Evolutionary conservation across 352 stramenopile species (phyloP), one percentile per base, ranked within the genome.

Genomic region (Thalassiosira hispida): DNA sequence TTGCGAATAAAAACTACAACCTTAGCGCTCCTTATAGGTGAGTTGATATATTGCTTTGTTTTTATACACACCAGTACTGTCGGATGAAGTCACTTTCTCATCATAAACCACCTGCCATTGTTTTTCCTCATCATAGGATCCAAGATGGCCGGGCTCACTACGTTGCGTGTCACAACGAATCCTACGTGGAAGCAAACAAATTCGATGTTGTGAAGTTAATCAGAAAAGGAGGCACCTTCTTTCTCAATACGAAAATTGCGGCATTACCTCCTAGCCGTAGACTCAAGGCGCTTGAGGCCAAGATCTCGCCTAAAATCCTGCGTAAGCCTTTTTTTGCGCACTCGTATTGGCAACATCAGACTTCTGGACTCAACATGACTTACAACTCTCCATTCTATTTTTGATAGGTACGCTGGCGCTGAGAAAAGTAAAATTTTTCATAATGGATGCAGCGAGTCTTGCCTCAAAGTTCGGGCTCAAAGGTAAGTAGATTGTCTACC

Each of bases 131-230:
- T 47, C 40, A 42, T 42, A 79, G 66, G 33, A 77, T 84, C 33
- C 77, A 92, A 73, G 84, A 91, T 67, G 69, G 70, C 7, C 73
- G 80, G 44, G 89, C 83, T 38, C 80, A 89, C n/a, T 91, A 90
- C 42, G 80, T 94, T 9, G 87, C 85, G 44, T 92, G 87, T 56
- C 85, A 94, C 77, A 89, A 93, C 61, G 82, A 90, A 70, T 84
- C 75, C 14, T 94, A 90, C 44, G 87, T 82, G 3, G 85, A 88
- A 55, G 73, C 69, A 57, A 84, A 86, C 75, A 94, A 92, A 69
- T 93, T 90, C 77, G 83, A 94, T 68, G 87, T 94, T 35, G 73
- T 92, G 31, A 80, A 73, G 56, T 89, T 90, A 49, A 73, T 85
- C 11, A 92, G 84, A 31, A 70, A 67, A 55, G 80, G 84, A 49